Evolutionary conservation across 148 eudicot genomes (phyloP).

Genomic region (Spergularia marina): DNA sequence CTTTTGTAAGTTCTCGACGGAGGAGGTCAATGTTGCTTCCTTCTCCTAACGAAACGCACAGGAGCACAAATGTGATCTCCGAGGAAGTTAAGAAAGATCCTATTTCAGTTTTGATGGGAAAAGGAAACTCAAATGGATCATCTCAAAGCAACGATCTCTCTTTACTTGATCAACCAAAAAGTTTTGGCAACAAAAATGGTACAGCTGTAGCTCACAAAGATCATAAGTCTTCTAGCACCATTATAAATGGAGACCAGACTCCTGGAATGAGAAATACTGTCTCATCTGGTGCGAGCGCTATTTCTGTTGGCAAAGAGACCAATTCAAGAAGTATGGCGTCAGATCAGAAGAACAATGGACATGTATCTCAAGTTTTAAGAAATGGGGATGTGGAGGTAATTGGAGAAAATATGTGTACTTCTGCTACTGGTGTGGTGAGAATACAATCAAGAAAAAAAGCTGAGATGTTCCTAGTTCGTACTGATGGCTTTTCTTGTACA

Average conservation of each 20-base stretch:
- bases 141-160: conserved; percentile 32
- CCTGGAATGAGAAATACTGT: conserved; percentile 17
- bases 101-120: conserved; percentile 19
- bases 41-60: conserved; percentile 31
- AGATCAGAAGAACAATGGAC: conserved; percentile 35
- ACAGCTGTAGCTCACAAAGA: conserved; percentile 19
- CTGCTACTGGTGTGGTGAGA: conserved; percentile 95
- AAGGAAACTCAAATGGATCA: conserved; percentile 41
- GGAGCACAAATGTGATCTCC: conserved; percentile 24
- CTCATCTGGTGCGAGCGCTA: conserved; percentile 21
- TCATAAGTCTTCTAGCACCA: conserved; percentile 28
- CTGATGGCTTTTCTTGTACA: conserved; percentile 92
- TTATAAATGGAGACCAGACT: conserved; percentile 25
- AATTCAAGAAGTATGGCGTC: conserved; percentile 21
- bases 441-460: conserved; percentile 95
- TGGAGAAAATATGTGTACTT: conserved; percentile 89
- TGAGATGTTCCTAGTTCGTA: conserved; percentile 94
- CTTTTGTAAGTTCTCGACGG: conserved; percentile 34
- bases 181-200: conserved; percentile 26
- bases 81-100: conserved; percentile 29
- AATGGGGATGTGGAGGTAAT: conserved; percentile 47
- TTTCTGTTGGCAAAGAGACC: conserved; percentile 22
- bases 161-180: conserved; percentile 18
- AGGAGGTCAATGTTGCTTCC: conserved; percentile 38
- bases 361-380: conserved; percentile 26